These are phyloP conservation scores for Cystofilobasidium ferigula DNA, from an alignment of 768 basidiomycete genomes.

Conservation along the genomic window DNA sequence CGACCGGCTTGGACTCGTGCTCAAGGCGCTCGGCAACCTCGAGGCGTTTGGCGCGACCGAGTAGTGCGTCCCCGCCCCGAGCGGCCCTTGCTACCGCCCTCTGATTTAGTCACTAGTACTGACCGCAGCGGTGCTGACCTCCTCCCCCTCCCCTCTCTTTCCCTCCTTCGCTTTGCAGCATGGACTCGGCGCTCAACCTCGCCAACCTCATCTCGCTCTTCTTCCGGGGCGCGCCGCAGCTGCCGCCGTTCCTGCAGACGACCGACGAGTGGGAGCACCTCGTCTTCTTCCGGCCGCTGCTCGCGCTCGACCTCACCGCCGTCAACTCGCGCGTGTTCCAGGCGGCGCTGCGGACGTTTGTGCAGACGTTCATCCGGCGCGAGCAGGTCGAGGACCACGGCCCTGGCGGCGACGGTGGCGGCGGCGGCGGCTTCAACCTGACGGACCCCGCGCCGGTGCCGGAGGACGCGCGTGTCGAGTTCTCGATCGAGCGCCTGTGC, in stretches of 20 bases:
- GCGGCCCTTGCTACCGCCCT: too few relatives aligned
- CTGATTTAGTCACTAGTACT: background rate
- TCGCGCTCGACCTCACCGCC: constrained; percentile 86
- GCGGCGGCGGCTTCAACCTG: constrained; percentile 50
- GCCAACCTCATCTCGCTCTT: constrained; percentile 81
- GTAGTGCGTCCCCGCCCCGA: constrained; percentile 42
- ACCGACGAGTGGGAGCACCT: constrained; percentile 33
- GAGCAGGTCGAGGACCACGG: constrained; percentile 38
- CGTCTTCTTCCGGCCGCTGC: constrained; percentile 51
- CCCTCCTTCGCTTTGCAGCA: constrained; percentile 36
- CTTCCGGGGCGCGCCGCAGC: constrained; percentile 53
- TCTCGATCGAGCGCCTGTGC: constrained; percentile 32
- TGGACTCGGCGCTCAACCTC: constrained; percentile 75
- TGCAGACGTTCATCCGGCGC: constrained; percentile 49
- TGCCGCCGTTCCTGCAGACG: constrained; percentile 32
- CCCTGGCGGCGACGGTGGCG: too few relatives aligned
- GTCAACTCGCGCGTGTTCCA: constrained; percentile 87
- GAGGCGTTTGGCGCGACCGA: constrained; percentile 88
- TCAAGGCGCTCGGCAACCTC: constrained; percentile 62
- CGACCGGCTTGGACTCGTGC: constrained; percentile 49
- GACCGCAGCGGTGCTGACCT: too few relatives aligned
- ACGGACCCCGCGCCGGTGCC: constrained; percentile 40
- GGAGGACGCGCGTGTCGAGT: constrained; percentile 50
- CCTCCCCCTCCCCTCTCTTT: background rate
- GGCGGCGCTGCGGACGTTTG: constrained; percentile 72